Conservation (phyloP, 352 stramenopile genomes). For the Phytophthora citrophthora region DNA sequence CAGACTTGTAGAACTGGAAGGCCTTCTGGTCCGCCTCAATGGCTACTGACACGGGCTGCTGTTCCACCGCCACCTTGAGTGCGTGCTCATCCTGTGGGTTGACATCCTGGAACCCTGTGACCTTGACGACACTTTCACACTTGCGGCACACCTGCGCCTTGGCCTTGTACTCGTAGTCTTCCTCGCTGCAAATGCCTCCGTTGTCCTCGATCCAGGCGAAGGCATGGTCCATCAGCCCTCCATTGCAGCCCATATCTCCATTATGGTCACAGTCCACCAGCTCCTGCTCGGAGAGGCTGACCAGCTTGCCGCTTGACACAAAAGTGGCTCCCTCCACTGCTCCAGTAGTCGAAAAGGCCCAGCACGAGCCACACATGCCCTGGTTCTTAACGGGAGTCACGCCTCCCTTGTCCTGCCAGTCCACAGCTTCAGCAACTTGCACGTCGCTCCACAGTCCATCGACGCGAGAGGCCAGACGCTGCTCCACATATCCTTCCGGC, state of each 20-base stretch:
- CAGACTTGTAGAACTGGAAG: slow-evolving; percentile 83
- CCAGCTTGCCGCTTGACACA: slow-evolving; percentile 91
- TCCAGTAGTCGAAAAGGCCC: slow-evolving; percentile 97
- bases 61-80: slow-evolving; percentile 88
- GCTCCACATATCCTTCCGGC: slow-evolving; percentile 63
- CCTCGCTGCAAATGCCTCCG: slow-evolving; percentile 92
- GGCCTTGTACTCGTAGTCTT: slow-evolving; percentile 95
- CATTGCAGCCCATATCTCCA: slow-evolving; percentile 96
- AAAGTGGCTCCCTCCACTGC: slow-evolving; percentile 97
- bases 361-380: slow-evolving; percentile 95
- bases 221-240: slow-evolving; percentile 97
- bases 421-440: slow-evolving; percentile 81
- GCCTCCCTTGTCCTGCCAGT: slow-evolving; percentile 95
- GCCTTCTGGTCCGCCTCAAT: slow-evolving; percentile 86
- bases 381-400: slow-evolving; percentile 95
- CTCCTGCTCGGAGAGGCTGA: slow-evolving; percentile 97
- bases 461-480: slow-evolving; percentile 55
- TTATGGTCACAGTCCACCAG: slow-evolving; percentile 97
- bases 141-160: slow-evolving; percentile 75
- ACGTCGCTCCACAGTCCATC: slow-evolving; percentile 34
- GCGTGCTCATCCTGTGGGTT: slow-evolving; percentile 75
- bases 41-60: slow-evolving; percentile 84
- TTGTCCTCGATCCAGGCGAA: slow-evolving; percentile 96
- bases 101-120: slow-evolving; percentile 84
- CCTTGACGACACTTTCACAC: slow-evolving; percentile 86